Evolutionary conservation across 2,329 filamentous ascomycete genomes (phyloP).

Genomic region (Fusarium palustre): DNA sequence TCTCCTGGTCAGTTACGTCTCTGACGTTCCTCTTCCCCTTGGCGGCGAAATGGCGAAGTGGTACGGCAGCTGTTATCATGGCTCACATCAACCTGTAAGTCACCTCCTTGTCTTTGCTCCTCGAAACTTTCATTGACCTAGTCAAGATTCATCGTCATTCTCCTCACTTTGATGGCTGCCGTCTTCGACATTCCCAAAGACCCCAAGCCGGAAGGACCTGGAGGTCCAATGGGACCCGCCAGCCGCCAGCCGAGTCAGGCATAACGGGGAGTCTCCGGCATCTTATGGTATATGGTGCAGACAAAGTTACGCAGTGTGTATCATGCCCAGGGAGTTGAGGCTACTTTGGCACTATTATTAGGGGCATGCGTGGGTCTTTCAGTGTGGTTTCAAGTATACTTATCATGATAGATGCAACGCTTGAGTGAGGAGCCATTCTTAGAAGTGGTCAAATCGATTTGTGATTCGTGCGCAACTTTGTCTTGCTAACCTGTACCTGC

Average conservation of each 20-base stretch:
- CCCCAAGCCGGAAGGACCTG: background rate
- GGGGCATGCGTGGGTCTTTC: background rate
- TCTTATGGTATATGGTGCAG: too few relatives aligned
- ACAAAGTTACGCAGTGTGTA: background rate
- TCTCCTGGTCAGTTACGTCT: constrained; percentile 6
- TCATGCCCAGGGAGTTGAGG: background rate
- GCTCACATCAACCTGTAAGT: constrained; percentile 46
- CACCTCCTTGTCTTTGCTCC: background rate
- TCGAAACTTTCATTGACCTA: constrained; percentile 20
- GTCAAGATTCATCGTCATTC: constrained; percentile 37
- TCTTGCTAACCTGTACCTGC: too few relatives aligned
- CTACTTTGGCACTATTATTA: background rate
- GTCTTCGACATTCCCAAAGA: constrained; percentile 29
- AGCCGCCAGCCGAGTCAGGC: background rate
- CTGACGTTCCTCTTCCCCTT: constrained; percentile 4
- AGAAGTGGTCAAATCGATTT: background rate
- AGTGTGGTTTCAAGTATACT: background rate
- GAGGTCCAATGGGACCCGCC: background rate
- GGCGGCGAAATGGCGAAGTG: background rate
- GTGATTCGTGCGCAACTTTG: background rate
- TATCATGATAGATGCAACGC: constrained; percentile 45
- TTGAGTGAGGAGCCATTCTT: constrained; percentile 54
- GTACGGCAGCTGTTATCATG: constrained; percentile 24
- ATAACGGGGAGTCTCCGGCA: background rate
- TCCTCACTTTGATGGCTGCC: constrained; percentile 35